A percentile compares a stretch with the other conserved stretches of the same genome.
Evolutionary conservation across 179 eudicot genomes (phyloP).

Genomic region (Silene noctiflora): DNA sequence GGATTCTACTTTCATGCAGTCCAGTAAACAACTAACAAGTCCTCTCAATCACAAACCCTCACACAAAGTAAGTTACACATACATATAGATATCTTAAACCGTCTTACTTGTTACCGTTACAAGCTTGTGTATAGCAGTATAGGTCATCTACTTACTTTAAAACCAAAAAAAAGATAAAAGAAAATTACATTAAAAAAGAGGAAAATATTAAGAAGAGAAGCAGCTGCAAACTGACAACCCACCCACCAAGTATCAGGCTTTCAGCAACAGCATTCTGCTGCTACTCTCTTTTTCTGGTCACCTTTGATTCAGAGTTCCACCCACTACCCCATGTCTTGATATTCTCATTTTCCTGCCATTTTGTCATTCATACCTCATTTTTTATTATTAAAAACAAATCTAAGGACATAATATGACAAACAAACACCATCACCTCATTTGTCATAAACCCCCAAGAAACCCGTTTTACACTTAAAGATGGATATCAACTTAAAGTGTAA

Average conservation of each 20-base stretch:
- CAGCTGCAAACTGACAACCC: slow-evolving; percentile 14
- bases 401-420: slow-evolving; percentile 3
- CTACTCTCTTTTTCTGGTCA: slow-evolving; percentile 30
- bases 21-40: too few relatives aligned
- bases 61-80: too few relatives aligned
- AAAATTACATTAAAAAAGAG: neutral
- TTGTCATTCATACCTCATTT: neutral
- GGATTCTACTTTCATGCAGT: too few relatives aligned
- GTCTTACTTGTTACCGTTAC: too few relatives aligned
- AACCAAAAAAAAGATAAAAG: neutral
- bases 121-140: too few relatives aligned
- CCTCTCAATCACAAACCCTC: too few relatives aligned
- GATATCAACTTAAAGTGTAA: too few relatives aligned
- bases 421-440: too few relatives aligned
- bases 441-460: too few relatives aligned
- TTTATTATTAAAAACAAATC: neutral
- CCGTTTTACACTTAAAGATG: too few relatives aligned
- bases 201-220: neutral
- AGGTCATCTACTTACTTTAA: too few relatives aligned
- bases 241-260: slow-evolving; percentile 27
- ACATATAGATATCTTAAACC: too few relatives aligned
- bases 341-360: slow-evolving; percentile 11
- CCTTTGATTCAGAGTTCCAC: slow-evolving; percentile 34
- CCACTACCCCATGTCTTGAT: slow-evolving; percentile 27
- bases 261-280: slow-evolving; percentile 7